Evolutionary conservation across 352 stramenopile species (phyloP).

Genomic region (Globisporangium paddicum): DNA sequence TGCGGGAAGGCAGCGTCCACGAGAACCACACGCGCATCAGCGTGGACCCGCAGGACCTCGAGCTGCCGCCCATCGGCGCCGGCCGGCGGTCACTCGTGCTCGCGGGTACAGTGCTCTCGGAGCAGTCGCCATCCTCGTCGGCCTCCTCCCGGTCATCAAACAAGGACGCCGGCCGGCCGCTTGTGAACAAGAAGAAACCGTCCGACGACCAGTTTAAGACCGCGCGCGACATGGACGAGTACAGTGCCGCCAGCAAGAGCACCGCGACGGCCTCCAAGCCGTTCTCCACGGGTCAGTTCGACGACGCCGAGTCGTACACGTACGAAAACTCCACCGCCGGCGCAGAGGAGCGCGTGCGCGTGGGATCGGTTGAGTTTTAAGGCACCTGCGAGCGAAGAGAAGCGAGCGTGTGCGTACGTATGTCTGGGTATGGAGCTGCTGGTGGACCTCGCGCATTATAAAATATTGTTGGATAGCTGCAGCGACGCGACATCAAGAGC

Average conservation of each 20-base stretch:
- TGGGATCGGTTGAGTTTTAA: slow-evolving; percentile 62
- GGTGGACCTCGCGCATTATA: not conserved
- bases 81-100: slow-evolving; percentile 27
- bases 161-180: not conserved
- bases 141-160: not conserved
- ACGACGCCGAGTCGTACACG: slow-evolving; percentile 26
- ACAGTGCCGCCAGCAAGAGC: slow-evolving; percentile 2
- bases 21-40: slow-evolving; percentile 56
- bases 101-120: slow-evolving; percentile 34
- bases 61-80: slow-evolving; percentile 14
- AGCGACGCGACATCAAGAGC: not conserved
- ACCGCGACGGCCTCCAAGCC: slow-evolving; percentile 6
- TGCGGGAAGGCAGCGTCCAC: slow-evolving; percentile 40
- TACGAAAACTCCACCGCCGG: slow-evolving; percentile 6
- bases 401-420: slow-evolving; percentile 1
- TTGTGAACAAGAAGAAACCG: slow-evolving; percentile 1
- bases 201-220: slow-evolving; percentile 47
- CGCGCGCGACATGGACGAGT: slow-evolving; percentile 20
- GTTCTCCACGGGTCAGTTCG: slow-evolving; percentile 41
- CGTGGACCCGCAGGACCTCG: slow-evolving; percentile 17
- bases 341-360: slow-evolving; percentile 16
- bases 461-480: not conserved
- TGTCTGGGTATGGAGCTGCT: not conserved
- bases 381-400: not conserved
- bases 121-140: slow-evolving; percentile 17